Conservation (phyloP, 371 early-diverging fungal genomes). For the Saksenaea vasiformis region DNA sequence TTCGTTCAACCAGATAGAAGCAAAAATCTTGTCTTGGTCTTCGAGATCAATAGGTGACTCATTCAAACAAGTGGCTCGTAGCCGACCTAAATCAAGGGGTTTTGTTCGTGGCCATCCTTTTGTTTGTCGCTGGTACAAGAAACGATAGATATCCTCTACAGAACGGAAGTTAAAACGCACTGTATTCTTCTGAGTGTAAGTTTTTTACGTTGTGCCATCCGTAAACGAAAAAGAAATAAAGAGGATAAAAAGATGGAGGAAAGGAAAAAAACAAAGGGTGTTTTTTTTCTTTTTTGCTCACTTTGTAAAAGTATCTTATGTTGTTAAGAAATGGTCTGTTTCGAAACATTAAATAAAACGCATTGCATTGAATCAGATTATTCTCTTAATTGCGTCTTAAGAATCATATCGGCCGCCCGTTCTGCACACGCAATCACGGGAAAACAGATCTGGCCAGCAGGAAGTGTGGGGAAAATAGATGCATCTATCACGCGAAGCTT, state of each 20-base stretch:
- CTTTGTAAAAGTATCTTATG: neutral
- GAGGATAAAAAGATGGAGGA: neutral
- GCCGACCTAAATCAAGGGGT: neutral
- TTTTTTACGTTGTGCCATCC: neutral
- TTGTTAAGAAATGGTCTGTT: constrained; percentile 7
- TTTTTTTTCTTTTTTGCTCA: no score
- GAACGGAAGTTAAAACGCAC: neutral
- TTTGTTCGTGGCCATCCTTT: neutral
- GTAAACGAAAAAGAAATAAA: neutral
- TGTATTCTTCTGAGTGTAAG: no score
- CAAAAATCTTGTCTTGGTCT: constrained; percentile 63
- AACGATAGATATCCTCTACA: neutral
- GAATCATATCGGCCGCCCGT: constrained; percentile 24
- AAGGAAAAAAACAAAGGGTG: neutral
- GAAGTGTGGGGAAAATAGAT: constrained; percentile 43
- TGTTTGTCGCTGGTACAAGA: neutral
- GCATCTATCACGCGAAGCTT: constrained; percentile 52
- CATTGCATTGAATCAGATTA: neutral
- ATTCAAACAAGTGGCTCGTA: neutral
- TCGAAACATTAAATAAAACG: constrained; percentile 5
- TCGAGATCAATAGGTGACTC: neutral
- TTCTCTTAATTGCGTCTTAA: constrained; percentile 4
- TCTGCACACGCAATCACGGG: constrained; percentile 34
- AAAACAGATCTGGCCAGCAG: constrained; percentile 32
- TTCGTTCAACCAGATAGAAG: constrained; percentile 53